Conservation (phyloP, 2,329 filamentous ascomycete genomes). For the Sclerotinia spermophila region DNA sequence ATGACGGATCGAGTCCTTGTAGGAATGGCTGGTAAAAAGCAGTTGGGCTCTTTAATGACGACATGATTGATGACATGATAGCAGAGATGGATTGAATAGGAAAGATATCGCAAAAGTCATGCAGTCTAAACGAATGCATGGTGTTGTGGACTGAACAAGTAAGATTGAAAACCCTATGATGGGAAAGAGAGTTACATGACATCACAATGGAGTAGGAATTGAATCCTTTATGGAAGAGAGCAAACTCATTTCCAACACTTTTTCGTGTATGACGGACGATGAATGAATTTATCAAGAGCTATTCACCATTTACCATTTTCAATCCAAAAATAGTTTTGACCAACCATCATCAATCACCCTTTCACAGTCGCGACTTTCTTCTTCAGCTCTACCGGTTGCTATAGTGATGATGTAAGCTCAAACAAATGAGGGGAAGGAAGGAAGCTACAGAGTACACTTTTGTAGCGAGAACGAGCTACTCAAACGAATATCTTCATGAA, state of each 20-base stretch:
- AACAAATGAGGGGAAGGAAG: slow-evolving; percentile 6
- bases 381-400: slow-evolving; percentile 7
- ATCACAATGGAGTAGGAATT: neutral
- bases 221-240: neutral
- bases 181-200: neutral
- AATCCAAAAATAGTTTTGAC: neutral
- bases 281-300: neutral
- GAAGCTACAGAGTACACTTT: slow-evolving; percentile 3
- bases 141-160: neutral
- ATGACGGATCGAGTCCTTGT: neutral
- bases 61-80: slow-evolving; percentile 6
- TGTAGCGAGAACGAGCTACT: neutral
- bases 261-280: neutral
- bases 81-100: neutral
- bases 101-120: neutral
- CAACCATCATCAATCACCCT: neutral
- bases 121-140: neutral
- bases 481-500: slow-evolving; percentile 11
- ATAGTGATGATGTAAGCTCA: slow-evolving; percentile 9
- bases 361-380: slow-evolving; percentile 5
- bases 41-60: neutral
- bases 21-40: slow-evolving; percentile 16
- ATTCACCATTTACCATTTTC: neutral
- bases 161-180: neutral
- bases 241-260: neutral